Percentiles rank a stretch among this genome's conserved stretches.
These are phyloP conservation scores for Pythium phragmitis DNA, from an alignment of 352 stramenopile genomes.

Conservation along the genomic window DNA sequence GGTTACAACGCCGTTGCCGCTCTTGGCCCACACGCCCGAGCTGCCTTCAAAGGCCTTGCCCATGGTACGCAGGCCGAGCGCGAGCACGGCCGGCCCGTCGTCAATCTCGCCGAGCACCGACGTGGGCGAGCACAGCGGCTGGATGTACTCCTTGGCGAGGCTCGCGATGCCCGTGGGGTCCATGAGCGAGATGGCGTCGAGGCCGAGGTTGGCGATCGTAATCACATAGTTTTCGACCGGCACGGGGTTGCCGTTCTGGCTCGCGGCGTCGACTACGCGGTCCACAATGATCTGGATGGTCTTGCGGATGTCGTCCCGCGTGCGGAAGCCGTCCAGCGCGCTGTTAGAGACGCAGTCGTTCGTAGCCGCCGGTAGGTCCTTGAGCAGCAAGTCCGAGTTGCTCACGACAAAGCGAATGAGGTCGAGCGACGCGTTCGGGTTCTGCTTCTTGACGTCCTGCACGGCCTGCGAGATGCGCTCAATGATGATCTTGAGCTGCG, in stretches of 20 bases:
- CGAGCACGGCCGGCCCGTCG: slow-evolving; percentile 40
- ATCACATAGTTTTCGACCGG: slow-evolving; percentile 39
- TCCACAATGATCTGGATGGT: slow-evolving; percentile 52
- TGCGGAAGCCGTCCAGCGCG: slow-evolving; percentile 16
- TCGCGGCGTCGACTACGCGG: slow-evolving; percentile 42
- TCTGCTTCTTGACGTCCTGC: slow-evolving; percentile 16
- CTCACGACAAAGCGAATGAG: slow-evolving; percentile 40
- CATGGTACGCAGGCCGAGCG: slow-evolving; percentile 42
- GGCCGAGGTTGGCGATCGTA: slow-evolving; percentile 42
- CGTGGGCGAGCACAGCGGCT: slow-evolving; percentile 54
- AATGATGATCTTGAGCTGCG: slow-evolving; percentile 23
- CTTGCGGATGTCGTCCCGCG: slow-evolving; percentile 44
- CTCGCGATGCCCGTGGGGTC: slow-evolving; percentile 43
- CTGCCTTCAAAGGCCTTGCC: slow-evolving; percentile 44
- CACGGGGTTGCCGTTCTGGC: slow-evolving; percentile 41
- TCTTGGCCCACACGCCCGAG: slow-evolving; percentile 42
- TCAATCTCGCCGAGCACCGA: slow-evolving; percentile 51
- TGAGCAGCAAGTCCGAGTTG: slow-evolving; percentile 45
- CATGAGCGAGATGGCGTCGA: slow-evolving; percentile 45
- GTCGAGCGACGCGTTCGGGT: slow-evolving; percentile 12
- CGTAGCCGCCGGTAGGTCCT: slow-evolving; percentile 46
- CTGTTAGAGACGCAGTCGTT: slow-evolving; percentile 38
- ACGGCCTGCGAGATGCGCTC: slow-evolving; percentile 19
- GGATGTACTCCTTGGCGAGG: slow-evolving; percentile 47
- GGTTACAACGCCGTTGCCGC: slow-evolving; percentile 38